Base-by-base conservation (phyloP, 2,329 filamentous ascomycete genomes). In the Thelonectria discophora region DNA sequence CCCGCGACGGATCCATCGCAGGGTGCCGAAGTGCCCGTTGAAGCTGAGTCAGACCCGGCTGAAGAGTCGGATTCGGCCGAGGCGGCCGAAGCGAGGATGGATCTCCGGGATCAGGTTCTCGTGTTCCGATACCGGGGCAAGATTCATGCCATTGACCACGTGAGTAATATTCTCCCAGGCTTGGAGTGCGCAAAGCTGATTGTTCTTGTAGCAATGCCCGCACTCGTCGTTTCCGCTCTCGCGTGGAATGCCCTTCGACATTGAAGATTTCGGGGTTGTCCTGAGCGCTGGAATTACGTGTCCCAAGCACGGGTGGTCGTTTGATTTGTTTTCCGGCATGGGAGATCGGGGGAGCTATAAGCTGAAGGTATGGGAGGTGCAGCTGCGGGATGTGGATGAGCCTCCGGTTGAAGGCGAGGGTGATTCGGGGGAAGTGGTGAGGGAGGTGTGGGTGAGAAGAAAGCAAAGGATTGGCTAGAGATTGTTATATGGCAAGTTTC, bases 281-380 rank as follows among this genome's bases (percentile, higher is more conserved):
- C 73, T 90, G 7, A 89, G 86, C 56, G 82, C 86, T 0, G 89
- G 88, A 0, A 76, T 92, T 3, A 84, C 81, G 0, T 92, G 89
- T 72, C 87, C 88, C 0, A 90, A 90, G 64, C 89, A 91, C 63
- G 85, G 81, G 5, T 92, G 89, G 89, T 88, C 87, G 0, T 92
- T 91, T 73, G 89, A 92, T 70, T 68, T 91, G 2, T 84, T 86
- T 54, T 85, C 88, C 0, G 89, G 89, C 0, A 79, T 79, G 67
- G 82, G 81, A 1, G 89, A 91, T 71, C 82, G 88, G 0, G 88
- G 84, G 1, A 84, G 76, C 47, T 91, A 91, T 69, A 83, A 78
- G 61, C 77, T 91, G 10, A 82, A 82, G 20, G 75, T 88, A 0
- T 91, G 88, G 87, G 88, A 91, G 65, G 82, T 89, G 0, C 80